These are phyloP conservation scores for Nitzschia sp. DNA, from an alignment of 108 stramenopile species.

Conservation along the genomic window DNA sequence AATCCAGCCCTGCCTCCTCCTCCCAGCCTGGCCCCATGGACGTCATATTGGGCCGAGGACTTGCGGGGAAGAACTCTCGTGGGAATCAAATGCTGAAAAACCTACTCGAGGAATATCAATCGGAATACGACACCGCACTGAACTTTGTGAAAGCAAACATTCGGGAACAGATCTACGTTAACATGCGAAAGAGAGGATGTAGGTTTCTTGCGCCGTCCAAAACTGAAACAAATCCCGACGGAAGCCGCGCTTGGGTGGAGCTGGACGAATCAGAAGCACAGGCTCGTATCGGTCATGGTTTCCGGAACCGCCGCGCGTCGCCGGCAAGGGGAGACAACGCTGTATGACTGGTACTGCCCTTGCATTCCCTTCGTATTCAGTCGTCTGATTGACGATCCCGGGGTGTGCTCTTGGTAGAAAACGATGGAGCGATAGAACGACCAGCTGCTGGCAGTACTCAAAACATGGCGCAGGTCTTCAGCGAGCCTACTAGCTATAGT, in stretches of 20 bases:
- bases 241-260: background rate
- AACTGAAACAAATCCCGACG: background rate
- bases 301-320: too few species aligned
- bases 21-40: conserved; percentile 1
- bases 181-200: background rate
- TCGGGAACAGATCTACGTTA: background rate
- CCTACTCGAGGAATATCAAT: background rate
- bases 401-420: too few species aligned
- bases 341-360: too few species aligned
- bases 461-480: too few species aligned
- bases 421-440: too few species aligned
- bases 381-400: too few species aligned
- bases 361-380: too few species aligned
- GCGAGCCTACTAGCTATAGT: too few species aligned
- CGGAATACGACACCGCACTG: background rate
- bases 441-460: too few species aligned
- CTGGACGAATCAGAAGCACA: background rate
- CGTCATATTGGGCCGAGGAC: conserved; percentile 12
- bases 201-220: background rate
- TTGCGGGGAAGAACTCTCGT: background rate
- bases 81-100: background rate
- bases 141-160: background rate
- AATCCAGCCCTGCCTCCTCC: too few species aligned
- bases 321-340: too few species aligned
- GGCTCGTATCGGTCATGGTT: background rate